Conservation (phyloP, 768 basidiomycete genomes). For the Tricholoma hemisulphureum region DNA sequence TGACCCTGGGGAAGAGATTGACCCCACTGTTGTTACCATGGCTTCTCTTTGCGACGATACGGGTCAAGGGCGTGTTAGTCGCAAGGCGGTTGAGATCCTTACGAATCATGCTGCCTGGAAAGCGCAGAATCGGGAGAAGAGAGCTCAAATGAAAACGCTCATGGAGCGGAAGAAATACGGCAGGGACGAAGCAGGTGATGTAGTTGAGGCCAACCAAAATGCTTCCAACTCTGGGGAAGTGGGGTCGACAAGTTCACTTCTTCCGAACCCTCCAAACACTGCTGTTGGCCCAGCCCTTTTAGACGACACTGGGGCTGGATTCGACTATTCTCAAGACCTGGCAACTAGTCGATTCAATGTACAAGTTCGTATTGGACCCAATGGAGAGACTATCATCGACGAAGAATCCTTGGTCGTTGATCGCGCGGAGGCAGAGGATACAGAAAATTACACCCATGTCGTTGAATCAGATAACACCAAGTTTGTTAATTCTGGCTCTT, state of each 20-base stretch:
- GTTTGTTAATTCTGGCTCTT: conserved; percentile 82
- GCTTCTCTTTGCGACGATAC: conserved; percentile 74
- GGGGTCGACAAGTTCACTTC: conserved; percentile 15
- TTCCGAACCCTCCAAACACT: conserved; percentile 12
- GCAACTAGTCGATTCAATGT: conserved; percentile 74
- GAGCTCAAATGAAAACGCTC: conserved; percentile 56
- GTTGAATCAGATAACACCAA: conserved; percentile 81
- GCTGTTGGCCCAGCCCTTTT: conserved; percentile 19
- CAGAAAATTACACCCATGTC: conserved; percentile 70
- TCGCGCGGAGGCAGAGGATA: conserved; percentile 65
- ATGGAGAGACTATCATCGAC: conserved; percentile 84
- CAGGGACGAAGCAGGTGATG: conserved; percentile 44
- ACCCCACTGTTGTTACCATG: conserved; percentile 85
- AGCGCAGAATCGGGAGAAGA: conserved; percentile 61
- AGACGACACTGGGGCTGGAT: conserved; percentile 56
- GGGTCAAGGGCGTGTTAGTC: conserved; percentile 76
- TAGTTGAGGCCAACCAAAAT: conserved; percentile 12
- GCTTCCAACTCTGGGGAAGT: conserved; percentile 17
- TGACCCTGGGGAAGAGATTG: conserved; percentile 72
- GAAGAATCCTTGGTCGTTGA: conserved; percentile 83
- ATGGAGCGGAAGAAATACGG: conserved; percentile 81
- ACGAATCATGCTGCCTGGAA: conserved; percentile 75
- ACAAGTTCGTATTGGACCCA: conserved; percentile 84
- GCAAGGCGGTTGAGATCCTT: conserved; percentile 70
- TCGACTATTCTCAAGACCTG: conserved; percentile 68